Conservation (phyloP, 352 stramenopile species). For the Phytophthora sansomeana region DNA sequence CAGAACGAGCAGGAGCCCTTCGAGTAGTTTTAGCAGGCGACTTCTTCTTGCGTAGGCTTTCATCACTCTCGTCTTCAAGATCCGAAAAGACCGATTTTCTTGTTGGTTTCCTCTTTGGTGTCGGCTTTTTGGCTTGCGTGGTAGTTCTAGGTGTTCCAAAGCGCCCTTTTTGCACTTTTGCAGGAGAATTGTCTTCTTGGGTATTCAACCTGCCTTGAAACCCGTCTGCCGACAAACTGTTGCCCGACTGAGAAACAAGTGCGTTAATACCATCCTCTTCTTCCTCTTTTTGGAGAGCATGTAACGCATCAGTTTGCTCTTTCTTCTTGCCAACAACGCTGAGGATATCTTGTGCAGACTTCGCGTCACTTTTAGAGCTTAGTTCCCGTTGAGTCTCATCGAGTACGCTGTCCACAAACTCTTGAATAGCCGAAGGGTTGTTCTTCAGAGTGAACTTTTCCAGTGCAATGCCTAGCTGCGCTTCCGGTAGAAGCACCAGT, state of each 20-base stretch:
- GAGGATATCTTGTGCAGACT: constrained; percentile 70
- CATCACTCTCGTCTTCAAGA: constrained; percentile 38
- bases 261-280: constrained; percentile 29
- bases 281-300: constrained; percentile 63
- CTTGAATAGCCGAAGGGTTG: constrained; percentile 76
- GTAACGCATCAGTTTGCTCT: constrained; percentile 59
- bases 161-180: constrained; percentile 27
- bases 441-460: constrained; percentile 89
- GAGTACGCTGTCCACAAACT: constrained; percentile 75
- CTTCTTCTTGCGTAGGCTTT: constrained; percentile 35
- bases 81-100: constrained; percentile 43
- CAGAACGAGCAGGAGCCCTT: constrained; percentile 35
- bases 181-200: background rate
- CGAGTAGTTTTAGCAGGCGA: constrained; percentile 11
- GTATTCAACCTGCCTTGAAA: constrained; percentile 23
- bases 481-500: constrained; percentile 80
- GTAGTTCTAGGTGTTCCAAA: constrained; percentile 34
- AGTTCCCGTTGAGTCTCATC: constrained; percentile 81
- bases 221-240: constrained; percentile 1
- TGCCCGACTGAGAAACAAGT: constrained; percentile 1
- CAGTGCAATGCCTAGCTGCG: constrained; percentile 68
- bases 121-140: constrained; percentile 12
- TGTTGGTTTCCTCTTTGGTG: constrained; percentile 15
- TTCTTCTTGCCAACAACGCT: constrained; percentile 76
- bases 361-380: constrained; percentile 49